Evolutionary conservation across 495 filamentous ascomycete genomes (phyloP), one percentile per base, ranked within the genome.

Genomic region (Aspergillus campestris): DNA sequence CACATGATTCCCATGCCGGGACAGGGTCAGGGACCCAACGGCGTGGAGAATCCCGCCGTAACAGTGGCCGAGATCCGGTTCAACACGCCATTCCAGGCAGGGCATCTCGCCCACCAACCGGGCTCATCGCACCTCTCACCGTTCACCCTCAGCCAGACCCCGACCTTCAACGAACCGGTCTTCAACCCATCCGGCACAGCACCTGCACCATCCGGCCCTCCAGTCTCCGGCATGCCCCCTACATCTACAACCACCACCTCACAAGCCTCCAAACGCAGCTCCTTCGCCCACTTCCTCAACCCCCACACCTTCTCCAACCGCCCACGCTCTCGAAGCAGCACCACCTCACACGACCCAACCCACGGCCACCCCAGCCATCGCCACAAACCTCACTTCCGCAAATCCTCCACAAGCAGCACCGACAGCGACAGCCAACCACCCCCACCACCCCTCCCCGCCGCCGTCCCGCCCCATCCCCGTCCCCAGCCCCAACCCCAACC

Each of bases 61-160:
- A 69, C 74, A 0, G 78, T 91, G 8, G 90, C 87, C 57, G 89
- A 95, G 64, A 66, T 95, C 44, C 80, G 89, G 31, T 95, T 94
- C 74, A 95, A 94, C 61, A 76, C 88, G 0, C 87, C 88, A 10
- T 75, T 72, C 49, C 67, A 69, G 58, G 57, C 64, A 10, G 56
- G 62, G 34, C 64, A 69, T 42, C 56, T 64, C 0, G 63, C 62
- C 41, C 55, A 60, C 28, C 53, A 58, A 7, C 57, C 53, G 6
- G 52, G 53, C 6, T 55, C 56, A 3, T 48, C 56, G 27, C 53
- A 62, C 31, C 15, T 48, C 32, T 63, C 59, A 11, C 54, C 57
- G n/a, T 60, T 59, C 36, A 37, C 51, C 12, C 55, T 56, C 30
- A 59, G 52, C 40, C 60, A 62, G 45, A 51, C 47, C 36, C 33